Evolutionary conservation across 2,329 filamentous ascomycete species (phyloP).

Genomic region (Bipolaris cookei): DNA sequence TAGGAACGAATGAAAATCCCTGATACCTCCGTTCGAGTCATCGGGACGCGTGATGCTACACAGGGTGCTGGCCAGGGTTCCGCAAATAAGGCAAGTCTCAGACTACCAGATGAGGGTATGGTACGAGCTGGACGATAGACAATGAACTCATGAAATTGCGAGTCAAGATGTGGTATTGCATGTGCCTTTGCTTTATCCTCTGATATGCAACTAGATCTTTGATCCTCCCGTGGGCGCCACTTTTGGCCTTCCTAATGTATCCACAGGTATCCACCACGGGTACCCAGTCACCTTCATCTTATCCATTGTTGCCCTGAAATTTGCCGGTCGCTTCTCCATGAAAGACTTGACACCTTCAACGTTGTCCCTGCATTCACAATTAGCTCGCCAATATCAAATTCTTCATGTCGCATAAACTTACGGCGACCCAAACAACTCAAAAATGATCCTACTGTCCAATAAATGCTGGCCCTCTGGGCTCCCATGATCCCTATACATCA

Average conservation of each 20-base stretch:
- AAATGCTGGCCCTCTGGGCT: slow-evolving; percentile 73
- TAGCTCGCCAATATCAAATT: neutral
- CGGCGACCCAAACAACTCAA: slow-evolving; percentile 62
- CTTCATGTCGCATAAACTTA: slow-evolving; percentile 34
- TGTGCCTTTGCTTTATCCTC: neutral
- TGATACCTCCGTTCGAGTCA: slow-evolving; percentile 42
- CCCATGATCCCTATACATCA: slow-evolving; percentile 67
- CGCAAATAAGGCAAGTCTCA: slow-evolving; percentile 4
- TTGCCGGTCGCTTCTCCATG: slow-evolving; percentile 69
- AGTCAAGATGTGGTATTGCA: neutral
- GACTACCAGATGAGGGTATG: slow-evolving; percentile 8
- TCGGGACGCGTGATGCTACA: slow-evolving; percentile 33
- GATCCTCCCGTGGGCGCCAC: slow-evolving; percentile 35
- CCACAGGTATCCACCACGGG: slow-evolving; percentile 71
- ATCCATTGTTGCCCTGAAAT: slow-evolving; percentile 67
- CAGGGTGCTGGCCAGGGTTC: slow-evolving; percentile 18
- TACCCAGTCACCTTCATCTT: slow-evolving; percentile 65
- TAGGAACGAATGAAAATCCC: slow-evolving; percentile 54
- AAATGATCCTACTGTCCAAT: slow-evolving; percentile 70
- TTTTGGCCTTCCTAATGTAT: slow-evolving; percentile 53
- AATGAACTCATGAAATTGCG: slow-evolving; percentile 20
- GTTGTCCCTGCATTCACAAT: slow-evolving; percentile 59
- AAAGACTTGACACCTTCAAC: slow-evolving; percentile 73
- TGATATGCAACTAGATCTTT: slow-evolving; percentile 34
- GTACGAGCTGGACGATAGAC: slow-evolving; percentile 14